Evolutionary conservation across 257 asterid genomes (phyloP), one percentile per base, ranked within the genome.

Genomic region (Salvia splendens): DNA sequence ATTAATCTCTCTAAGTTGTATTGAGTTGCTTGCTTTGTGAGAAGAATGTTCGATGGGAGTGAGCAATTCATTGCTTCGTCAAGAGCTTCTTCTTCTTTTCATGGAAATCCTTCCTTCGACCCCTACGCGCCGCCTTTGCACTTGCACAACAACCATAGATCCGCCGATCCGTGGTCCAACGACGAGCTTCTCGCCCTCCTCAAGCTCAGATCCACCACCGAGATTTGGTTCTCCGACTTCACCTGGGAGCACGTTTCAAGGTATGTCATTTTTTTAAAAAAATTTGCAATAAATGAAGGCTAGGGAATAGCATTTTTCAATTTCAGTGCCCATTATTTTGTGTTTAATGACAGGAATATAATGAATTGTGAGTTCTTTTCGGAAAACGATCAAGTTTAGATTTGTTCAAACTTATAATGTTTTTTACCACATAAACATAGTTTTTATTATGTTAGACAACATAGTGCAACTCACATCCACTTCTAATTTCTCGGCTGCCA

Each of bases 201-300:
- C 65, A 87, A 78, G 65, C 60, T 84, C 72, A 87, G 94, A 84
- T 89, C 97, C 77, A 77, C 70, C 70, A 71, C 84, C 86, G 97
- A 89, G 69, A 75, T 70, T 69, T 86, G 90, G 85, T 84, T 82
- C 38, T 88, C 91, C 0, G 94, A 89, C 51, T 85, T 82, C 83
- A 81, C 83, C 60, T 89, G 97, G 97, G 88, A 84, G 72, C 94
- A 87, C 20, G 84, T 87, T 73, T 89, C 97, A 35, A 89, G 95
- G 95, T 3, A 24, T 24, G 30, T 2, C 30, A 4, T 40, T 9
- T 62, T n/a, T n/a, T n/a, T n/a, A n/a, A n/a, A n/a, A n/a, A n/a
- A n/a, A n/a, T n/a, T 6, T 49, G 6, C 30, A 53, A 20, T 53
- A 53, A 53, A 53, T 24, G 36, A 20, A 9, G 33, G 8, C 3